Evolutionary conservation across 2,329 filamentous ascomycete species (phyloP), one percentile per base, ranked within the genome.

Genomic region (Colletotrichum tamarilloi): DNA sequence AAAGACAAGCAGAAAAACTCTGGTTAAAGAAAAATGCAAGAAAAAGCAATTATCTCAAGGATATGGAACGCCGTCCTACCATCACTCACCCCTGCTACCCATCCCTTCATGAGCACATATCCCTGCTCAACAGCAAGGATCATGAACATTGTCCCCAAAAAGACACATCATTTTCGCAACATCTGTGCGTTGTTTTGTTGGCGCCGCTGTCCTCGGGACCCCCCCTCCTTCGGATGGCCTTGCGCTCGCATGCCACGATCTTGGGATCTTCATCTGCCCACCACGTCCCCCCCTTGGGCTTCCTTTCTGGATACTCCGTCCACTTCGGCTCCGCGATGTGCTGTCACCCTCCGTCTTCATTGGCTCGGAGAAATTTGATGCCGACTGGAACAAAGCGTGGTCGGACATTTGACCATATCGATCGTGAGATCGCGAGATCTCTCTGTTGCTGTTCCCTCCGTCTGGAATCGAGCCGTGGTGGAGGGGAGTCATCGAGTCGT

Each of bases 21-120:
- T 26, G 22, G 42, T 26, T 62, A 46, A 71, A 58, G 42, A 71
- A 42, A 42, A 42, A 24, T 16, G n/a, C 26, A 19, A 26, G 46
- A 64, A 68, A 68, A 69, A 69, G 67, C 67, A 69, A 69, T 62
- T 62, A 26, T 55, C 11, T 57, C 49, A 16, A 68, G 30, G 46
- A 42, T 49, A 42, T 19, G 32, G n/a, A 57, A 7, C 62, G 22
- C n/a, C 38, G 56, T 52, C 56, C 46, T 19, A 4, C 22, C 46
- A 55, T 49, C 49, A 35, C 56, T 0, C 42, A 49, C 42, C 28
- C 59, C 59, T 59, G 46, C 46, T 5, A 14, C 22, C 35, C 53
- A 35, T 42, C 57, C 46, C 35, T 68, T 26, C 42, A 38, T 14
- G 19, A 53, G 28, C 8, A 4, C 19, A 35, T 9, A 68, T 62